These are phyloP conservation scores for Collybia sp. DNA, from an alignment of 768 basidiomycete genomes.

Conservation along the genomic window DNA sequence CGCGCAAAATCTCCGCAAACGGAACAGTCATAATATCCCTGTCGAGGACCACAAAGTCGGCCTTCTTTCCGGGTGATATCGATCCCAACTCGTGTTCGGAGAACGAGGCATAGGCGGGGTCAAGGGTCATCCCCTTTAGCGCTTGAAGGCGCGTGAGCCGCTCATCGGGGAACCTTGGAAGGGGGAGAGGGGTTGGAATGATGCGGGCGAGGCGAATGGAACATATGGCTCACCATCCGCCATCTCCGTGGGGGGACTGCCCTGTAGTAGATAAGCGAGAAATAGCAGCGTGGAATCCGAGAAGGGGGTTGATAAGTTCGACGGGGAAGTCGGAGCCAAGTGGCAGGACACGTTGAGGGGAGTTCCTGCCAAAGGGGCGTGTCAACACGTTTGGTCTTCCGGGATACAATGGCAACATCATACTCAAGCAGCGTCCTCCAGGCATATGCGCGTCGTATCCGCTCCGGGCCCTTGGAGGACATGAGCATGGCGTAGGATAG, in stretches of 20 bases:
- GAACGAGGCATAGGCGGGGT: conserved; percentile 87
- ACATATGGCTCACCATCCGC: conserved; percentile 64
- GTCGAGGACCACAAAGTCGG: conserved; percentile 84
- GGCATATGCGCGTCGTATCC: conserved; percentile 88
- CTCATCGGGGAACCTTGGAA: conserved; percentile 66
- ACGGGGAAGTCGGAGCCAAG: conserved; percentile 95
- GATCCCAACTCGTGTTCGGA: conserved; percentile 69
- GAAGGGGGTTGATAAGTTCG: conserved; percentile 83
- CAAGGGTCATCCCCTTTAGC: conserved; percentile 86
- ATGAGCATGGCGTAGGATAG: background rate
- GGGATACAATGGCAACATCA: background rate
- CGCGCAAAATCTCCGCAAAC: conserved; percentile 52
- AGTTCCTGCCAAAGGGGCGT: conserved; percentile 29
- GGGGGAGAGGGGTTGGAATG: background rate
- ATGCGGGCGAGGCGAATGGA: background rate
- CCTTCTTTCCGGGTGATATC: conserved; percentile 71
- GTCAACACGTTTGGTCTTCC: background rate
- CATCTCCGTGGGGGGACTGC: conserved; percentile 74
- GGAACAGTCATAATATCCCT: conserved; percentile 73
- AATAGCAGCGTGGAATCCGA: conserved; percentile 88
- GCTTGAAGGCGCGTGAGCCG: conserved; percentile 78
- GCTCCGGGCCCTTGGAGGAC: conserved; percentile 57
- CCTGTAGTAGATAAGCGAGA: conserved; percentile 67
- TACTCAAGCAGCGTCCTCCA: conserved; percentile 68
- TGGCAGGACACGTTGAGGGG: conserved; percentile 54